phyloP scores from a whole-genome alignment of 2,329 filamentous ascomycete species.

The Epichloe amarillans region DNA sequence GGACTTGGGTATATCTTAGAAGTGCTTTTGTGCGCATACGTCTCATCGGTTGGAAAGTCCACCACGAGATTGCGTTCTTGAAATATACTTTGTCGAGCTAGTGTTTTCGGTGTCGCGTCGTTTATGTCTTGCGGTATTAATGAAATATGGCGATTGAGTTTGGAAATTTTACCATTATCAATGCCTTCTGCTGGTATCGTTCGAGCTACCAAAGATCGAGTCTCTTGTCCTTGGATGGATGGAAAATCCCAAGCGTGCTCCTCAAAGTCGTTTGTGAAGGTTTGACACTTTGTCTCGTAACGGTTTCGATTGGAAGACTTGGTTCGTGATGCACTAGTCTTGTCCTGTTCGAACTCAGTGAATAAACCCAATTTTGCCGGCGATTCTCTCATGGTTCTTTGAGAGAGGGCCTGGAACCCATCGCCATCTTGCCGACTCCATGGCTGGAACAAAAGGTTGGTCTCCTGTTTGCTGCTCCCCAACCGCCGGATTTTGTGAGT shows the following conservation, averaged over 20 bases:
- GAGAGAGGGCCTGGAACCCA: conserved; percentile 1
- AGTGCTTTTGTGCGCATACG: neutral
- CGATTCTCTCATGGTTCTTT: conserved; percentile 6
- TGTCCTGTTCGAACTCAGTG: conserved; percentile 2
- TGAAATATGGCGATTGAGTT: neutral
- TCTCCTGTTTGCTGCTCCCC: conserved; percentile 8
- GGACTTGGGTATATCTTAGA: neutral
- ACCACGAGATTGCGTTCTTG: neutral
- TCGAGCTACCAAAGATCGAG: neutral
- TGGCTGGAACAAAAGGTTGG: conserved; percentile 18
- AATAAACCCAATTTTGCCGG: conserved; percentile 1
- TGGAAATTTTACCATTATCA: neutral
- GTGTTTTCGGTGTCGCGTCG: neutral
- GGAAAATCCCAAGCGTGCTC: neutral
- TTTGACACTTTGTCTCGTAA: neutral
- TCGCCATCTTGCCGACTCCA: conserved; percentile 16
- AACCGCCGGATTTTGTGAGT: conserved; percentile 20
- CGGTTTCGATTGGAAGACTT: neutral
- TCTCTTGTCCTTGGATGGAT: neutral
- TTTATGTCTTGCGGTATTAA: neutral
- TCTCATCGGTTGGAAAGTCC: neutral
- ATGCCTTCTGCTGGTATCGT: neutral
- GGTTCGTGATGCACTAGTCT: neutral
- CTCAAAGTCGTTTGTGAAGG: neutral
- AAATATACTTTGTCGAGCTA: neutral